phyloP scores from a whole-genome alignment of 2,329 filamentous ascomycete species.

The Xylaria sp. region DNA sequence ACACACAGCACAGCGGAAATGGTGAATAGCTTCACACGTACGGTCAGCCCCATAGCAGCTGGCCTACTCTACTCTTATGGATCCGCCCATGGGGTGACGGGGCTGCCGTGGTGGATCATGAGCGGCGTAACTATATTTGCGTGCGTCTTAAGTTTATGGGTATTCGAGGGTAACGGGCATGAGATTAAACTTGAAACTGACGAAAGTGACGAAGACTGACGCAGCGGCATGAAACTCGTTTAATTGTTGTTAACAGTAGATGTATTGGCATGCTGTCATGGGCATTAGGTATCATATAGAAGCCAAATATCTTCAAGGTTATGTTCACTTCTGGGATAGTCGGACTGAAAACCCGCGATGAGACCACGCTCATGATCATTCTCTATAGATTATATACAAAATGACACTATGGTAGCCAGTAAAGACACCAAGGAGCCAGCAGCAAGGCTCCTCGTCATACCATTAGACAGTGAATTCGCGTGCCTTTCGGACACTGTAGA shows the following conservation, averaged over 20 bases:
- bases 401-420: neutral
- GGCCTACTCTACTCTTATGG: constrained; percentile 32
- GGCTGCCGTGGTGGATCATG: constrained; percentile 29
- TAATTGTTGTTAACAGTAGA: neutral
- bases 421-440: neutral
- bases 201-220: constrained; percentile 22
- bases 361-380: no score
- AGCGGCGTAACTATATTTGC: constrained; percentile 26
- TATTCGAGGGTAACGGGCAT: constrained; percentile 27
- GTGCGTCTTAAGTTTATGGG: constrained; percentile 26
- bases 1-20: constrained; percentile 32
- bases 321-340: neutral
- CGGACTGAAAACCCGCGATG: neutral
- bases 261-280: neutral
- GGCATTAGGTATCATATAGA: neutral
- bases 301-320: neutral
- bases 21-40: constrained; percentile 31
- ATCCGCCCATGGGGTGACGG: constrained; percentile 25
- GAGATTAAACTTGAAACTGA: constrained; percentile 29
- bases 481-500: constrained; percentile 1
- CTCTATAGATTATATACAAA: constrained; percentile 5
- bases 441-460: constrained; percentile 11
- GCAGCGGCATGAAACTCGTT: neutral
- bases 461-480: neutral
- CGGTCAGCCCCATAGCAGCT: constrained; percentile 25